Conservation (phyloP, 805 yeast species). For the Kazachstania africana region DNA sequence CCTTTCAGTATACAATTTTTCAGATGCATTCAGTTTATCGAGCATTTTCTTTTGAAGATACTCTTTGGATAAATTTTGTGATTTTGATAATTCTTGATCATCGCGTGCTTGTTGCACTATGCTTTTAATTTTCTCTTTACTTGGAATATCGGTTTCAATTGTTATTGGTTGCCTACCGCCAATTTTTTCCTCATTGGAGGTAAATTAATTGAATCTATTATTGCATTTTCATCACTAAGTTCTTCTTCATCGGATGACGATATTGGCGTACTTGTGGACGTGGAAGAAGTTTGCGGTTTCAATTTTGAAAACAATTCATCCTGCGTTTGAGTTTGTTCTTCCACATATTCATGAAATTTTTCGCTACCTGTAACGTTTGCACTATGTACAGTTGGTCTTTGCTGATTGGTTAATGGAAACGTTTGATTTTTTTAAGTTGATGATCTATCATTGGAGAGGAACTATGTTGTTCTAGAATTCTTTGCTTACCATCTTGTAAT, state of each 20-base stretch:
- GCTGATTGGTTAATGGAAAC: no score
- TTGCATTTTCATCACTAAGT: conserved; percentile 3
- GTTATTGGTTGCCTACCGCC: conserved; percentile 1
- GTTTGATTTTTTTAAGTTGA: no score
- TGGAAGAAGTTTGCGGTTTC: not conserved
- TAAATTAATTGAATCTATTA: conserved; percentile 6
- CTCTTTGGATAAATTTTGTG: conserved; percentile 3
- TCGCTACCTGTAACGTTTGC: not conserved
- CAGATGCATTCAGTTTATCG: conserved; percentile 30
- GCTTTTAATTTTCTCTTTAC: not conserved
- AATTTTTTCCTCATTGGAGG: conserved; percentile 2
- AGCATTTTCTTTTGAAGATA: conserved; percentile 27
- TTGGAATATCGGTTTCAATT: not conserved
- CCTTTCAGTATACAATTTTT: not conserved
- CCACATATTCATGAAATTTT: not conserved
- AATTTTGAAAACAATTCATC: not conserved
- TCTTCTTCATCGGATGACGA: conserved; percentile 1
- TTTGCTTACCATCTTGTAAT: no score
- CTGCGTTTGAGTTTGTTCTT: not conserved
- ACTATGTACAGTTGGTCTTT: no score
- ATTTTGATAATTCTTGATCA: not conserved
- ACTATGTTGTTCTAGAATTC: no score
- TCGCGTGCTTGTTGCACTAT: not conserved
- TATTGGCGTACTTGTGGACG: no score
- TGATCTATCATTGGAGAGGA: no score